A percentile compares a stretch with the other conserved stretches of the same genome.
Conservation (phyloP, 352 stramenopile genomes). For the Achlya hypogyna region DNA sequence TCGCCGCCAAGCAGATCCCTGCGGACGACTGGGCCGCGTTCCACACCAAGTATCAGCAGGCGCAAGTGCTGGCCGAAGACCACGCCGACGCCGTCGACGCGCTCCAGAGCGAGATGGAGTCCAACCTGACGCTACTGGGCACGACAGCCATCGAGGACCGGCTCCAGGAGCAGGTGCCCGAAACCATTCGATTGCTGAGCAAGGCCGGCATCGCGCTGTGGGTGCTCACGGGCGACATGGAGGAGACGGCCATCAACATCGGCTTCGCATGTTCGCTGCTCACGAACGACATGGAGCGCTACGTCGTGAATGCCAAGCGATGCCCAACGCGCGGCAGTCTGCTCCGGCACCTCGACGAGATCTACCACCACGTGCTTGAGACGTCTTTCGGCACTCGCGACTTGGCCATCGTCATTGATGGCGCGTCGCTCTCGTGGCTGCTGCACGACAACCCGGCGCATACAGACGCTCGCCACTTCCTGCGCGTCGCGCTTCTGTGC, state of each 20-base stretch:
- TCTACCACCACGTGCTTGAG: constrained; percentile 38
- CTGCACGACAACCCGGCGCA: neutral
- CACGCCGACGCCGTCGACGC: constrained; percentile 31
- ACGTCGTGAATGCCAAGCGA: constrained; percentile 63
- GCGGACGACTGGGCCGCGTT: constrained; percentile 58
- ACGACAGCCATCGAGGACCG: constrained; percentile 83
- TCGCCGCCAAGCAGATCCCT: constrained; percentile 56
- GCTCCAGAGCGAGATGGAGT: constrained; percentile 72
- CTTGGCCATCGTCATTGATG: constrained; percentile 91
- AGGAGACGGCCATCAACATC: constrained; percentile 87
- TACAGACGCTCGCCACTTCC: constrained; percentile 39
- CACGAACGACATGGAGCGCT: constrained; percentile 92
- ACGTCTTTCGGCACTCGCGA: neutral
- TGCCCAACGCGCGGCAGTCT: constrained; percentile 62
- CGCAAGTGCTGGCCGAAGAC: constrained; percentile 29
- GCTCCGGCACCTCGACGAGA: constrained; percentile 60
- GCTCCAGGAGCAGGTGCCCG: constrained; percentile 70
- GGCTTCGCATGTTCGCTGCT: constrained; percentile 74
- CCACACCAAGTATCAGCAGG: constrained; percentile 50
- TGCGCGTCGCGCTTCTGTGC: constrained; percentile 82
- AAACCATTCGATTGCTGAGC: constrained; percentile 62
- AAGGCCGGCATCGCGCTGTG: constrained; percentile 81
- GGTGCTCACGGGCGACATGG: constrained; percentile 84
- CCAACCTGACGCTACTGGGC: constrained; percentile 63
- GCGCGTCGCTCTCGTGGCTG: constrained; percentile 32